A percentile compares a stretch with the other conserved stretches of the same genome.
phyloP scores from a whole-genome alignment of 2,329 filamentous ascomycete genomes.

The Diplodia intermedia region DNA sequence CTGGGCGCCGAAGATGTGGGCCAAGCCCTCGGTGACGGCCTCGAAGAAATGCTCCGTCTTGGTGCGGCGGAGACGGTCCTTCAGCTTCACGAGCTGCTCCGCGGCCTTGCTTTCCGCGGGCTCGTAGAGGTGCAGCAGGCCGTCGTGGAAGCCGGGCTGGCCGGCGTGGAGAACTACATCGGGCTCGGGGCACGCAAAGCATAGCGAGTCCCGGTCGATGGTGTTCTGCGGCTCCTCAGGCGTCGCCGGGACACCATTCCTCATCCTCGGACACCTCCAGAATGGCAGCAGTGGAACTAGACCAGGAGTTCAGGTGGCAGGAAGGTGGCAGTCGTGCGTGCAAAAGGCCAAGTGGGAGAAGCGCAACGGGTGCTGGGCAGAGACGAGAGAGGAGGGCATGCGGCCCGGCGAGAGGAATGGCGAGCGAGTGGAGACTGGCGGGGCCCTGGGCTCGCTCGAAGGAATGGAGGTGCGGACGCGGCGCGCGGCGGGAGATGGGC shows the following conservation, averaged over 20 bases:
- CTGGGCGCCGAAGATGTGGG: slow-evolving; percentile 68
- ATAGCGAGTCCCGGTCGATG: slow-evolving; percentile 53
- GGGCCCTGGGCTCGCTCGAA: slow-evolving; percentile 2
- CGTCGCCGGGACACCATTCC: slow-evolving; percentile 38
- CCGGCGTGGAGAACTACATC: slow-evolving; percentile 54
- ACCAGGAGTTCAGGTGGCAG: neutral
- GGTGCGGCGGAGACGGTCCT: slow-evolving; percentile 60
- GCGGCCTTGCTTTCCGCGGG: slow-evolving; percentile 65
- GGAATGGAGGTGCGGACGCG: neutral
- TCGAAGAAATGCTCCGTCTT: slow-evolving; percentile 69
- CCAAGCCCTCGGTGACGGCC: slow-evolving; percentile 68
- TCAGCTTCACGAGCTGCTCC: slow-evolving; percentile 66
- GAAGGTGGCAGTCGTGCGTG: neutral
- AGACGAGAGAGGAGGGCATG: slow-evolving; percentile 9
- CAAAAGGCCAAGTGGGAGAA: neutral
- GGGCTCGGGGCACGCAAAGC: slow-evolving; percentile 50
- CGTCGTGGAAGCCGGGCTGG: slow-evolving; percentile 52
- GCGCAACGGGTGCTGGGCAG: neutral
- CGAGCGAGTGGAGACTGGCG: slow-evolving; percentile 17
- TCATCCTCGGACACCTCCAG: slow-evolving; percentile 38
- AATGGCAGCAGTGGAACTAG: neutral
- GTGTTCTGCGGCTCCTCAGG: slow-evolving; percentile 47
- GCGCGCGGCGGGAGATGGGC: slow-evolving; percentile 17
- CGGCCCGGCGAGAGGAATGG: slow-evolving; percentile 10
- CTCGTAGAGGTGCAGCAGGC: slow-evolving; percentile 44